Percentiles rank a stretch among this genome's conserved stretches.
phyloP scores from a whole-genome alignment of 78 protist species.

The Dictyostelium citrinum region DNA sequence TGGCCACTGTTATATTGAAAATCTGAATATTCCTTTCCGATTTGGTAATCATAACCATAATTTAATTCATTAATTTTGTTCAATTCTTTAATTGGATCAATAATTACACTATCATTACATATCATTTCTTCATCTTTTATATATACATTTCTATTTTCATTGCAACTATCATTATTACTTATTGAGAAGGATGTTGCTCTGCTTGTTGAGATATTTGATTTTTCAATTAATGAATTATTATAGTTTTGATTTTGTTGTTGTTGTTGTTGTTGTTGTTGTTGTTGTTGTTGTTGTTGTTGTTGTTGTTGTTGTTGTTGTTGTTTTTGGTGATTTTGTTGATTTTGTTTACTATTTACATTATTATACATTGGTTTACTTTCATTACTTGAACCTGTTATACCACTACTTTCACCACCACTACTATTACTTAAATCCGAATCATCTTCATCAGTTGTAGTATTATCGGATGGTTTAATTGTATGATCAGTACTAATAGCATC shows the following conservation, averaged over 20 bases:
- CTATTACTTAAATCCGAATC: background rate
- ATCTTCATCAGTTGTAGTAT: background rate
- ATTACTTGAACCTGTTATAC: background rate
- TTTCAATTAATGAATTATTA: background rate
- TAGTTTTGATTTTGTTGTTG: background rate
- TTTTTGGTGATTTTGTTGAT: background rate
- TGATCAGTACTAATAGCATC: conserved; percentile 17
- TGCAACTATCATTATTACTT: background rate
- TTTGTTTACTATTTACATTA: background rate
- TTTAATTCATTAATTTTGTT: background rate
- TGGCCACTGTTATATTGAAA: background rate
- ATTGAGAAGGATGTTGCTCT: background rate
- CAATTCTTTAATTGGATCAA: background rate
- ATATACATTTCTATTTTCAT: background rate
- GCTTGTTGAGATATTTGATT: background rate
- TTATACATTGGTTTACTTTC: background rate
- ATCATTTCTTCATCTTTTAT: background rate
- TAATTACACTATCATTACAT: background rate
- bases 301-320: background rate
- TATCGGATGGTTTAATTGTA: background rate
- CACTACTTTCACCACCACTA: conserved; percentile 18
- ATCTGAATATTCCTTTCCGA: background rate
- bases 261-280: background rate
- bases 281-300: background rate
- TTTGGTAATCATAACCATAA: background rate